Evolutionary conservation across 352 stramenopile species (phyloP), one percentile per base, ranked within the genome.

Genomic region (Globisporangium cystogenes): DNA sequence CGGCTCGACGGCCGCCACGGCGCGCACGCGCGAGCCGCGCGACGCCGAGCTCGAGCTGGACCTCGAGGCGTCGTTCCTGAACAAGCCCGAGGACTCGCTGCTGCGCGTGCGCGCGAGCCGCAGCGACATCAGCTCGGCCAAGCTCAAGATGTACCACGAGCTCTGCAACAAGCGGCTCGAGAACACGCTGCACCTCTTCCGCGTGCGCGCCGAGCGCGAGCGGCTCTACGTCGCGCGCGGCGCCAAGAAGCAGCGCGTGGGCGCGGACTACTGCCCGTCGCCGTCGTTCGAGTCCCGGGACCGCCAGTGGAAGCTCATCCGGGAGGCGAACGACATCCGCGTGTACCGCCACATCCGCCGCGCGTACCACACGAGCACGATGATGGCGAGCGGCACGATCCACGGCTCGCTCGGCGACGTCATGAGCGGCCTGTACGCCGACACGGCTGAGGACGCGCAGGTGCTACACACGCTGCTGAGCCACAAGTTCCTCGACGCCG

Each of bases 381-480:
- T 91, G 39, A 67, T 89, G 60, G 80, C 80, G 16, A 60, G 69
- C 43, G 80, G 80, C 11, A 76, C 80, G 10, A 51, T 91, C 12
- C 77, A 84, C 43, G 80, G 77, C 27, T 68, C 77, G 29, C 64
- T 91, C 5, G 64, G 51, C 18, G 80, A 91, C 60, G 68, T 89
- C 59, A 84, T 89, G 77, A 86, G 87, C 55, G 80, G 80, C 0
- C 55, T 91, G 23, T 91, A 91, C 55, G 80, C 80, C 12, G 77
- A 89, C 64, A 81, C 75, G 18, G 87, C 77, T 14, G 60, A 76
- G n/a, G 83, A 86, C 39, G 67, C 76, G 1, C 63, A 73, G 39
- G 77, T 91, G 18, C 47, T 89, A 42, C 67, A 87, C 46, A 67
- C 72, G 55, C 65, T 91, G 49, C 55, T 91, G 24, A 86, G 72